Conservation (phyloP, 306 rosid species). For the Lathyrus sativus region DNA sequence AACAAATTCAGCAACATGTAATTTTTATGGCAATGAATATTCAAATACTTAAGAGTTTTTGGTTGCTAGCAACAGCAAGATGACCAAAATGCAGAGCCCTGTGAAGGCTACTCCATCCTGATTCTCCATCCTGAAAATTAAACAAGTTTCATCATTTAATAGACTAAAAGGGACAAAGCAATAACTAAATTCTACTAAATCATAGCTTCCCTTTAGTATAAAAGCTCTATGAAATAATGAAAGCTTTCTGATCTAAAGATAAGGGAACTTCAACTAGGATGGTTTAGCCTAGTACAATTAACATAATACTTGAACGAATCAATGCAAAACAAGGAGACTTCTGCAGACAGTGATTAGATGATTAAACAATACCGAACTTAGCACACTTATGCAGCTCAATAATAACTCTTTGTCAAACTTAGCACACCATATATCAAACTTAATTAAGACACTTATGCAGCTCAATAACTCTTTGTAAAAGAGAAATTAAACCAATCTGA, state of each 20-base stretch:
- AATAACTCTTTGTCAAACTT: too few relatives aligned
- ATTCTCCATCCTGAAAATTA: conserved; percentile 99
- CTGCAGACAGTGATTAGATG: background rate
- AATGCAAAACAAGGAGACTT: background rate
- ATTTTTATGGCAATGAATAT: too few relatives aligned
- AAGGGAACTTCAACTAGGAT: background rate
- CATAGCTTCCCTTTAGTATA: conserved; percentile 14
- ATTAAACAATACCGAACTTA: background rate
- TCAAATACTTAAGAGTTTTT: too few relatives aligned
- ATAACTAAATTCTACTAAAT: too few relatives aligned
- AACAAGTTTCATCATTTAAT: too few relatives aligned
- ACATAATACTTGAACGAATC: background rate
- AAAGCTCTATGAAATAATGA: conserved; percentile 10
- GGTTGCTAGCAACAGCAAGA: conserved; percentile 80
- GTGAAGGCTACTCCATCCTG: conserved; percentile 98
- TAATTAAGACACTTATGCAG: too few relatives aligned
- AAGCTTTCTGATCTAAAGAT: background rate
- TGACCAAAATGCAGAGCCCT: conserved; percentile 97
- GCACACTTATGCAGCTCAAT: too few relatives aligned
- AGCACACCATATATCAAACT: too few relatives aligned
- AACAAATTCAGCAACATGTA: too few relatives aligned
- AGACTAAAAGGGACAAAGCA: too few relatives aligned
- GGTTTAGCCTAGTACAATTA: background rate
- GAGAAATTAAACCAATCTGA: too few relatives aligned
- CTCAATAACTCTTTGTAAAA: too few relatives aligned